Evolutionary conservation across 139 green algal genomes (phyloP), one percentile per base, ranked within the genome.

Genomic region (Nannochloris sp.): DNA sequence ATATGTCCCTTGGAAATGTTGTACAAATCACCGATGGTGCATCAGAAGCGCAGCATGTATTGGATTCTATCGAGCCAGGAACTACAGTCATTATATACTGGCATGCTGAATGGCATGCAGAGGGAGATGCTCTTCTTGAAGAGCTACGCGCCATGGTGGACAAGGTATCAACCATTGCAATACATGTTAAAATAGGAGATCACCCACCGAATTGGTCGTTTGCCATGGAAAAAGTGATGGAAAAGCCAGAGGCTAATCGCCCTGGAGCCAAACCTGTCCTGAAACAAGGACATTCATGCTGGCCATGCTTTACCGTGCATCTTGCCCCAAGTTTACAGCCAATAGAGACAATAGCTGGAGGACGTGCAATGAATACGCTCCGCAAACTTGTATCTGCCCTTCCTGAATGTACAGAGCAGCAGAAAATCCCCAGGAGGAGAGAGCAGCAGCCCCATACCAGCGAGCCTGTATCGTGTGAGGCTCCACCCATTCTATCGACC

Each of bases 251-350:
- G 6, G 14, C 58, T 8, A 13, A 17, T 2, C 49, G 56, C 4
- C 28, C 26, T 36, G 73, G 56, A 20, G 64, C 70, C 28, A 78
- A 78, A 60, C 76, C 76, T 30, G 64, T 76, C 23, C 71, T 84
- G 26, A 64, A 62, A 9, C 63, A 49, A 17, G 82, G 80, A 13
- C 33, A 40, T 53, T 17, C 63, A 29, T 84, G 83, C 69, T 89
- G 73, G 62, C 84, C 84, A 1, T 72, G 51, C 30, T 49, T 79
- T 50, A 85, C 75, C 1, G 59, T 89, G 59, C 84, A 89, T 75
- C 3, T 49, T 14, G 59, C 76, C 16, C 82, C 82, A 26, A 36
- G 43, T 20, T 60, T 88, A 56, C 67, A 81, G 49, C 76, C 71
- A 1, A 33, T 62, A 10, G 49, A 23, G 5, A 62, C 6, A 17